Conservation (phyloP, 208 protist genomes). For the Acanthamoeba quina region DNA sequence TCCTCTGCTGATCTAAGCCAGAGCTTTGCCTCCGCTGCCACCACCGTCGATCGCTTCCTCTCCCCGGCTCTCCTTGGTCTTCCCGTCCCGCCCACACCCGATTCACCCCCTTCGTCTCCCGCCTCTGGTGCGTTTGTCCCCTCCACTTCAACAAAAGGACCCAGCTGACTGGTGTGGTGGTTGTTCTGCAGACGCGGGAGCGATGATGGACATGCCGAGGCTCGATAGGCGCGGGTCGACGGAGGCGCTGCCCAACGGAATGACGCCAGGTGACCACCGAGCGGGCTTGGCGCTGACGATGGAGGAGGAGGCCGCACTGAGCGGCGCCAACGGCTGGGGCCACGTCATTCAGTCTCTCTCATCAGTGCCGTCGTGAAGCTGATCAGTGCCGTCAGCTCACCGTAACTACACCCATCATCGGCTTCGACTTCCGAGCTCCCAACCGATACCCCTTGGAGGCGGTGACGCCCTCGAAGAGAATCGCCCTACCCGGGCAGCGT, state of each 20-base stretch:
- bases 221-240: not conserved
- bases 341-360: not conserved
- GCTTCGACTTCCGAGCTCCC: too few species aligned
- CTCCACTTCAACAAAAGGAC: not conserved
- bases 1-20: not conserved
- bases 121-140: not conserved
- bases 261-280: not conserved
- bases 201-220: not conserved
- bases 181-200: not conserved
- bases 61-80: not conserved
- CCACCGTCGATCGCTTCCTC: constrained; percentile 19
- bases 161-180: not conserved
- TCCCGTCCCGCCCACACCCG: not conserved
- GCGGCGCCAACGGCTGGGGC: not conserved
- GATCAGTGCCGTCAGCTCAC: not conserved
- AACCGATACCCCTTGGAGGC: too few species aligned
- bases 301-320: not conserved
- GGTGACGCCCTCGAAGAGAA: too few species aligned
- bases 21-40: not conserved
- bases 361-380: not conserved
- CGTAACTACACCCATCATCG: too few species aligned
- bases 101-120: not conserved
- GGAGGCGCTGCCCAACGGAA: not conserved
- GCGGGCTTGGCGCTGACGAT: not conserved
- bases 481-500: too few species aligned